Conservation (phyloP, 2,329 filamentous ascomycete genomes). For the Talaromyces sp. region DNA sequence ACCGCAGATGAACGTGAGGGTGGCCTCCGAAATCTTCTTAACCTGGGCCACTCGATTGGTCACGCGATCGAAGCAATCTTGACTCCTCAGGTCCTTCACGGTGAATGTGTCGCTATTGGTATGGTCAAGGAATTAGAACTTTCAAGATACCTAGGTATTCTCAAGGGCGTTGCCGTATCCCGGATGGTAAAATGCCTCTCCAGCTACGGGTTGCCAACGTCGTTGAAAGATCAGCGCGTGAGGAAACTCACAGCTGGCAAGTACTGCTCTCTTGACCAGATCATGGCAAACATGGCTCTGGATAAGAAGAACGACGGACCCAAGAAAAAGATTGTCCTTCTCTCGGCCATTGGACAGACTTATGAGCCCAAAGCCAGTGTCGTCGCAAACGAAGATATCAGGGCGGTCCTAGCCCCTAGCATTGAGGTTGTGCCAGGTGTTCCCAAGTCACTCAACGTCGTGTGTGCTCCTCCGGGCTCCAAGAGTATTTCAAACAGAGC, state of each 20-base stretch:
- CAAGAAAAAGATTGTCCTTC: constrained; percentile 91
- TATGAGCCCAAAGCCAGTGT: constrained; percentile 83
- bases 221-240: constrained; percentile 76
- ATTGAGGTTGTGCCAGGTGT: constrained; percentile 71
- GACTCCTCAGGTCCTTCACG: constrained; percentile 91
- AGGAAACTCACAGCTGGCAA: constrained; percentile 80
- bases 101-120: constrained; percentile 91
- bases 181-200: constrained; percentile 88
- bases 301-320: constrained; percentile 98
- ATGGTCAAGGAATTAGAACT: constrained; percentile 98
- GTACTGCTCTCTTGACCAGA: constrained; percentile 75
- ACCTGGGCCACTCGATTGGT: constrained; percentile 97
- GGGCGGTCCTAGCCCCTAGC: constrained; percentile 75
- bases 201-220: constrained; percentile 87
- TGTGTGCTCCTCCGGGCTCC: constrained; percentile 85
- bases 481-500: constrained; percentile 98
- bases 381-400: constrained; percentile 80
- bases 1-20: constrained; percentile 93
- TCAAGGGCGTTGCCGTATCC: constrained; percentile 82
- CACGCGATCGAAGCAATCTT: constrained; percentile 95
- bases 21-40: constrained; percentile 86
- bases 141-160: constrained; percentile 78
- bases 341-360: constrained; percentile 84
- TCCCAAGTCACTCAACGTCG: constrained; percentile 59
- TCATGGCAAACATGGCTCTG: constrained; percentile 91